phyloP scores from a whole-genome alignment of 441 rosid species.

The Lepidium campestre region DNA sequence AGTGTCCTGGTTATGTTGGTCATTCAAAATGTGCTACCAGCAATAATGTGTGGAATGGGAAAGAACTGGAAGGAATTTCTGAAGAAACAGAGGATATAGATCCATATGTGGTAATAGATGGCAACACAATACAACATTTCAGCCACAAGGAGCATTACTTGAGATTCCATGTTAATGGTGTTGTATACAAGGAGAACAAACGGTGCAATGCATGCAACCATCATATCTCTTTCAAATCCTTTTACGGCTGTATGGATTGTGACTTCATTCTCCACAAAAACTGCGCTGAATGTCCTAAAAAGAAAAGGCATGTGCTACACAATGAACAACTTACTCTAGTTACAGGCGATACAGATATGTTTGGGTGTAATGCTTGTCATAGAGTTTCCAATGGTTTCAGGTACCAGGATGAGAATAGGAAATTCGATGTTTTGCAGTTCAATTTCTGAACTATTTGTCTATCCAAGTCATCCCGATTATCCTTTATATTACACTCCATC shows the following conservation, averaged over 20 bases:
- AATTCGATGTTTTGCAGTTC: neutral
- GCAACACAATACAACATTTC: neutral
- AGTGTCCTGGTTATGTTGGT: neutral
- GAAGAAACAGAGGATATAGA: neutral
- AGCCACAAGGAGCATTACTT: neutral
- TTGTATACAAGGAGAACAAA: neutral
- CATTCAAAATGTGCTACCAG: conserved; percentile 9
- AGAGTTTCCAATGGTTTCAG: neutral
- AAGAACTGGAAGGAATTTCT: neutral
- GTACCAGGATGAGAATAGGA: neutral
- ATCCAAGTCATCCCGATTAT: neutral
- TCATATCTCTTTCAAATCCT: neutral
- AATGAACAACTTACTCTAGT: neutral
- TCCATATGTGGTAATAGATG: neutral
- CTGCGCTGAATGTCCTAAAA: neutral
- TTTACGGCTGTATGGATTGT: neutral
- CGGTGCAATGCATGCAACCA: neutral
- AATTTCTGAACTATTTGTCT: neutral
- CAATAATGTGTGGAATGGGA: neutral
- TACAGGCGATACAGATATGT: accelerated
- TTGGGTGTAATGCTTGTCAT: neutral
- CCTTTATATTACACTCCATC: neutral
- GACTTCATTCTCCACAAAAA: conserved; percentile 1
- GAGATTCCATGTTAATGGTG: neutral
- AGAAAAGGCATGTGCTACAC: neutral